Percentiles rank a stretch among this genome's conserved stretches.
These are phyloP conservation scores for Mycena haematopus DNA, from an alignment of 768 basidiomycete species.

Conservation along the genomic window DNA sequence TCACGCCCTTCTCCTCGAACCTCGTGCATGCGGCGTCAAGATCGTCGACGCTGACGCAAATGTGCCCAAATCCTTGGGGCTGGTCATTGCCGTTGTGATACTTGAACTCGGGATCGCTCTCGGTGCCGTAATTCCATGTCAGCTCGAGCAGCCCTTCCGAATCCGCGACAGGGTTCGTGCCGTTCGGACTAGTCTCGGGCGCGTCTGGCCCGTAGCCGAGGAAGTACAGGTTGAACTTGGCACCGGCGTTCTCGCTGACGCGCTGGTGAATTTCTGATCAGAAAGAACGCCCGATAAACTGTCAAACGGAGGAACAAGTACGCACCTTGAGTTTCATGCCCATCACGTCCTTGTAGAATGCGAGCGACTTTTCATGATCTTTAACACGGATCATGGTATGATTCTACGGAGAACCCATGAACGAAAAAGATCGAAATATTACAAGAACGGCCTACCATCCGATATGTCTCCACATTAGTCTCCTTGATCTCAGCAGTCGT, in stretches of 20 bases:
- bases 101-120: slow-evolving; percentile 74
- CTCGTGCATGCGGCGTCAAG: slow-evolving; percentile 83
- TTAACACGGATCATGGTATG: slow-evolving; percentile 94
- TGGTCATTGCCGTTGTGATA: slow-evolving; percentile 91
- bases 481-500: slow-evolving; percentile 5
- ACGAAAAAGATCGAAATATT: background rate
- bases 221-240: slow-evolving; percentile 82
- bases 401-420: slow-evolving; percentile 54
- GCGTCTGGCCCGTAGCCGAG: slow-evolving; percentile 66
- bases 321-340: slow-evolving; percentile 71
- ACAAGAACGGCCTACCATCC: slow-evolving; percentile 8
- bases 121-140: slow-evolving; percentile 91
- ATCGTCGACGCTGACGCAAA: slow-evolving; percentile 84
- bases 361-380: slow-evolving; percentile 81
- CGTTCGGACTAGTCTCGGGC: slow-evolving; percentile 65
- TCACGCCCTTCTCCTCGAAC: slow-evolving; percentile 82
- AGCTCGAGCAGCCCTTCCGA: slow-evolving; percentile 72
- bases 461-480: slow-evolving; percentile 19
- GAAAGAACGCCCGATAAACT: background rate
- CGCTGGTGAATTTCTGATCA: slow-evolving; percentile 4
- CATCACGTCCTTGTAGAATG: slow-evolving; percentile 76
- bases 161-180: slow-evolving; percentile 27
- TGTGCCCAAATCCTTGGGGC: slow-evolving; percentile 88
- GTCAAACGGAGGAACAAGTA: background rate
- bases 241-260: slow-evolving; percentile 46